phyloP scores from a whole-genome alignment of 768 basidiomycete species.

The Pleurotus eryngii region DNA sequence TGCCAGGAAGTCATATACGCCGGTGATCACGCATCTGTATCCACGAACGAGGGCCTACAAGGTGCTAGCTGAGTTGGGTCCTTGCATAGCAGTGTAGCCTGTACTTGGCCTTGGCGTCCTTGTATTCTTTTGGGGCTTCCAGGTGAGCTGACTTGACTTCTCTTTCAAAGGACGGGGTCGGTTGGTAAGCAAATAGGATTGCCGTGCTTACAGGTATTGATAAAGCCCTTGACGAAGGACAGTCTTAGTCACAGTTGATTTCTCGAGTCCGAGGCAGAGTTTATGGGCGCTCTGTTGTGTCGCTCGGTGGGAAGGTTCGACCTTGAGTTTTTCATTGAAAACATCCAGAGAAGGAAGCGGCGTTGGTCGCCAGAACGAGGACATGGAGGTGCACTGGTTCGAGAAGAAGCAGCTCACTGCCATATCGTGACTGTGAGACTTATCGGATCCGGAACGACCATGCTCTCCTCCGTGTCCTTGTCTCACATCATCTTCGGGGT shows the following conservation, averaged over 20 bases:
- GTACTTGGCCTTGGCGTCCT: background rate
- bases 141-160: background rate
- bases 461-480: no score
- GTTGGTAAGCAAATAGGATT: no score
- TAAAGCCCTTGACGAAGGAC: background rate
- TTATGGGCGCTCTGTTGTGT: background rate
- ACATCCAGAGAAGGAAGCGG: no score
- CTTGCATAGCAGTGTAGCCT: background rate
- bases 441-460: no score
- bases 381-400: no score
- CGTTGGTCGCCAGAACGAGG: no score
- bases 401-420: no score
- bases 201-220: background rate
- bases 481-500: no score
- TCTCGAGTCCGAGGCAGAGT: background rate
- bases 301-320: no score
- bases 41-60: slow-evolving; percentile 7
- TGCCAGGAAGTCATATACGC: background rate
- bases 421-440: no score
- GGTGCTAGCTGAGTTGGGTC: background rate
- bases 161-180: no score
- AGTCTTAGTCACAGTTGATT: background rate
- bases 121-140: background rate
- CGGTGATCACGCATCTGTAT: slow-evolving; percentile 1
- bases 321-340: background rate